Base-by-base conservation (phyloP, 345 rosid species). In the Rhodomyrtus tomentosa region DNA sequence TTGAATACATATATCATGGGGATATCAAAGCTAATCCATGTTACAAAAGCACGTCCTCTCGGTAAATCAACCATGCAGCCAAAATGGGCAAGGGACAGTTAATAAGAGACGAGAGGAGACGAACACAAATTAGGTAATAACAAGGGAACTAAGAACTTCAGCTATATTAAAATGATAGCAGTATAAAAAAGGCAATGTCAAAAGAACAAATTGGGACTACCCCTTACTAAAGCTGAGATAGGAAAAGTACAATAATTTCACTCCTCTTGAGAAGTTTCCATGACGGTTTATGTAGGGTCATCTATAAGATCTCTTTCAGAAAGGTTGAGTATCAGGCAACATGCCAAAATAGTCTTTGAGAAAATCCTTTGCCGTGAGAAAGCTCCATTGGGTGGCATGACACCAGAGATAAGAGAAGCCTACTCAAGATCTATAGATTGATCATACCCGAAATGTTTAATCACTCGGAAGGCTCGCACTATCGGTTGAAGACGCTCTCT, bases 401-500 rank as follows among this genome's bases (percentile, higher is more conserved):
- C 72, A 10, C 80, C 24, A 13, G 51, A 38, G 36, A 68, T 68
- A 36, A 68, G 24, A 68, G 25, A 68, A 68, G 79, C 79, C 79
- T 68, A 68, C 79, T 68, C 3, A 0, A 62, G 74, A 62, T 16
- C 74, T 62, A 32, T 62, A 16, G 22, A 62, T 62, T 7, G 38
- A 48, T 80, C 82, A 16, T 50, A 42, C 81, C 15, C 22, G 15
- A 81, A 59, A 59, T 83, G 81, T 74, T 83, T 91, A 88, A 93
- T 83, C 91, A 91, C 79, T 86, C 6, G 93, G 86, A 59, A 86
- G 84, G 87, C 85, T 87, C 25, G 45, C 51, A 74, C 87, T 87
- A 51, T 95, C 98, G 80, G 88, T 36, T 82, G 95, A 88, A 88
- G 94, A 73, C 13, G 88, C 89, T 87, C 87, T 91, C 94, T 89